Percentiles rank a stretch among this genome's conserved stretches.
Conservation (phyloP, 768 basidiomycete species). For the Pisolithus marmoratus region DNA sequence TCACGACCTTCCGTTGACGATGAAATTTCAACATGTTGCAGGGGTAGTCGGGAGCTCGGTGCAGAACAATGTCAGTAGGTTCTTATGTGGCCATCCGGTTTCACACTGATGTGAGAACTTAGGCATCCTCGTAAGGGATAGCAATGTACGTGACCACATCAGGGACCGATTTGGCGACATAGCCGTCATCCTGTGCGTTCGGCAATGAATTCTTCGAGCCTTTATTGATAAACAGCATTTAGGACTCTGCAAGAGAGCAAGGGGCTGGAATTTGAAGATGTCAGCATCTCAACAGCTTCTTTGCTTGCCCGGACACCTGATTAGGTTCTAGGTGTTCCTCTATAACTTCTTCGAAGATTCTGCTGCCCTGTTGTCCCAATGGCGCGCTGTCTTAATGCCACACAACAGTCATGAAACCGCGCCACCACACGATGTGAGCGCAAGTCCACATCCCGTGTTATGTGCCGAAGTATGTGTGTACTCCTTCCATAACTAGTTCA, state of each 20-base stretch:
- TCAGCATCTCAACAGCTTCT: neutral
- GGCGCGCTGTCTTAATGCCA: constrained; percentile 52
- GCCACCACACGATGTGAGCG: constrained; percentile 38
- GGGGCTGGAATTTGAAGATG: constrained; percentile 22
- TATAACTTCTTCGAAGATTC: constrained; percentile 77
- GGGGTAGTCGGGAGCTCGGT: constrained; percentile 50
- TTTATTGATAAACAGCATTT: neutral
- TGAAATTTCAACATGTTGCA: constrained; percentile 26
- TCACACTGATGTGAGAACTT: neutral
- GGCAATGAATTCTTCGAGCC: neutral
- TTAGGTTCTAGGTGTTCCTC: constrained; percentile 49
- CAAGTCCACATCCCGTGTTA: constrained; percentile 45
- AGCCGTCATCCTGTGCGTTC: constrained; percentile 50
- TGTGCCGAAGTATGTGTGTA: constrained; percentile 47
- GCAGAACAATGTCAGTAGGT: constrained; percentile 50
- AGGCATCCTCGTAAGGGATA: constrained; percentile 70
- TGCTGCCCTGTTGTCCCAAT: constrained; percentile 40
- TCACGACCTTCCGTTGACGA: neutral
- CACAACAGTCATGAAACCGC: constrained; percentile 17
- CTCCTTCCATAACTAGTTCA: neutral
- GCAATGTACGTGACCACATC: constrained; percentile 43
- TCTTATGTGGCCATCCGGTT: neutral
- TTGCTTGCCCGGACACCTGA: neutral
- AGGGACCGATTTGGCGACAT: constrained; percentile 50
- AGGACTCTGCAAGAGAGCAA: constrained; percentile 32